Conservation (phyloP, 2,329 filamentous ascomycete species). For the Penicillium rolfsii region DNA sequence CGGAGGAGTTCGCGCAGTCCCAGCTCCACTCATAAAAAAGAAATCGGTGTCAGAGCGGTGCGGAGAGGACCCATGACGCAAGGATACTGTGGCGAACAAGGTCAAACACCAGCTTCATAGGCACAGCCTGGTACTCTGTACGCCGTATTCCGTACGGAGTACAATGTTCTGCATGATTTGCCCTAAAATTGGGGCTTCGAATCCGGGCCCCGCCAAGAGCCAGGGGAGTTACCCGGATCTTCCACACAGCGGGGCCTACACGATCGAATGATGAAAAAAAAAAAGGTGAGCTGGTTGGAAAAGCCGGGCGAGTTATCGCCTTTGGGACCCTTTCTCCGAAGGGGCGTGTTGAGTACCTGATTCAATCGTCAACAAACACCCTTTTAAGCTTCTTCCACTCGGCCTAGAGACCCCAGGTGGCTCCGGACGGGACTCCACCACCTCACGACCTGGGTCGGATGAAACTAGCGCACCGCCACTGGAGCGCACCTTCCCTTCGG, state of each 20-base stretch:
- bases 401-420: not conserved
- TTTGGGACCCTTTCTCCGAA: not conserved
- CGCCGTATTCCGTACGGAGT: no score
- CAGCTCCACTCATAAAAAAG: constrained; percentile 7
- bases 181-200: constrained; percentile 1
- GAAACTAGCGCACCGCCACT: constrained; percentile 18
- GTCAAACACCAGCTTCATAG: not conserved
- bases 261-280: no score
- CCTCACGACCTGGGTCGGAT: constrained; percentile 16
- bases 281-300: not conserved
- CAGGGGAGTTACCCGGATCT: not conserved
- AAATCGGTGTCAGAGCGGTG: constrained; percentile 9
- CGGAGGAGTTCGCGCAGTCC: constrained; percentile 8
- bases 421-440: constrained; percentile 13
- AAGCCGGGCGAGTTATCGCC: constrained; percentile 1
- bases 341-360: not conserved
- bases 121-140: not conserved
- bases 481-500: not conserved
- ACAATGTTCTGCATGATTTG: not conserved
- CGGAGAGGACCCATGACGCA: constrained; percentile 1
- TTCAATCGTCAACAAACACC: not conserved
- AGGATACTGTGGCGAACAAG: not conserved
- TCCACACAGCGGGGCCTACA: constrained; percentile 8
- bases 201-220: not conserved
- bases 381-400: constrained; percentile 17